Percentiles rank a stretch among this genome's conserved stretches.
phyloP scores from a whole-genome alignment of 768 basidiomycete genomes.

The Boletellus sp. region DNA sequence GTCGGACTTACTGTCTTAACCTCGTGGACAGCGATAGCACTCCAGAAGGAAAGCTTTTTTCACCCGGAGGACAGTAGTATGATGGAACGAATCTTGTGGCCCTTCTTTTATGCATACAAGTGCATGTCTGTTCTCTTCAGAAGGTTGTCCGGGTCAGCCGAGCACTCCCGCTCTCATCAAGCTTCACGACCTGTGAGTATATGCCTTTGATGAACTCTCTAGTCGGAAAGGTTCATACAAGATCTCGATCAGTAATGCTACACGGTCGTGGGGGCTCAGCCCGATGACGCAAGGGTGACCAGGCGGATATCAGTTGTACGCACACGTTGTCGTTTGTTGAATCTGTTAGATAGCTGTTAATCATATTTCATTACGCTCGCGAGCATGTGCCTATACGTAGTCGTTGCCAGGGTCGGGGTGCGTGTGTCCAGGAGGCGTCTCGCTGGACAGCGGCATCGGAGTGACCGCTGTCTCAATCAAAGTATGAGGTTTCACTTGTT shows the following conservation, averaged over 20 bases:
- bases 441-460: neutral
- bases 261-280: neutral
- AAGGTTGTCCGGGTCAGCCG: neutral
- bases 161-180: neutral
- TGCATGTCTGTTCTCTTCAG: neutral
- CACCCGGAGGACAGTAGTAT: neutral
- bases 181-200: slow-evolving; percentile 10
- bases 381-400: neutral
- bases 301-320: neutral
- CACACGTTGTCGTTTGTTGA: slow-evolving; percentile 3
- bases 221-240: neutral
- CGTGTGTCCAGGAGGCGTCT: too few species aligned
- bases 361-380: neutral
- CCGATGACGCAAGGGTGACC: neutral
- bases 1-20: slow-evolving; percentile 49
- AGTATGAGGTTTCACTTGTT: neutral
- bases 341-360: neutral
- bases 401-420: too few species aligned
- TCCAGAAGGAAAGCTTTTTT: slow-evolving; percentile 35
- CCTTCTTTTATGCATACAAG: slow-evolving; percentile 11
- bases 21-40: slow-evolving; percentile 53
- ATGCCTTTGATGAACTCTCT: neutral
- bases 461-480: neutral
- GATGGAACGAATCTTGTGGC: slow-evolving; percentile 19
- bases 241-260: neutral